Evolutionary conservation across 228 moss, liverwort and hornwort genomes (phyloP).

Genomic region (Sphagnum magellanicum): DNA sequence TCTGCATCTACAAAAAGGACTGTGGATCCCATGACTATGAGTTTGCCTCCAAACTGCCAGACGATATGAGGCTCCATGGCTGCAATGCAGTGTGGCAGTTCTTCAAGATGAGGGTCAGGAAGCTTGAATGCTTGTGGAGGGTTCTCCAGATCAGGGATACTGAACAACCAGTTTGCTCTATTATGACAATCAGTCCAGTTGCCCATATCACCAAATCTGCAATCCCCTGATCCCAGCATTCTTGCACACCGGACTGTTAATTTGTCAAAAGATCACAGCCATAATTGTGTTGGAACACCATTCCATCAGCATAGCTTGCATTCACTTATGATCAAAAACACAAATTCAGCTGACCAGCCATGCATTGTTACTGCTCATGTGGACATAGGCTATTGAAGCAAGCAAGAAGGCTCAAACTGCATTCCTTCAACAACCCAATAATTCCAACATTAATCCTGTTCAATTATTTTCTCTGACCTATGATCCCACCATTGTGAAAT

Average conservation of each 20-base stretch:
- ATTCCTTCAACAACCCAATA: too few species aligned
- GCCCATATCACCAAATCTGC: conserved; percentile 82
- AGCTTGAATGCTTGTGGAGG: conserved; percentile 61
- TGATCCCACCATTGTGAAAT: too few species aligned
- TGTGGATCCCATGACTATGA: conserved; percentile 67
- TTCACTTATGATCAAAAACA: too few species aligned
- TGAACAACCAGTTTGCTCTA: conserved; percentile 81
- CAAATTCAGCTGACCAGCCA: too few species aligned
- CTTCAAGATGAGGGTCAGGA: conserved; percentile 72
- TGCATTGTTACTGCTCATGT: too few species aligned
- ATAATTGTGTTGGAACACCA: conserved; percentile 77
- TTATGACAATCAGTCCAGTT: conserved; percentile 70
- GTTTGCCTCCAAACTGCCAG: conserved; percentile 70
- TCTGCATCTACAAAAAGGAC: conserved; percentile 82
- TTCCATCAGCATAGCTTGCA: conserved; percentile 41
- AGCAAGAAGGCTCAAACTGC: too few species aligned
- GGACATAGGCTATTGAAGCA: too few species aligned
- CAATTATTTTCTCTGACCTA: too few species aligned
- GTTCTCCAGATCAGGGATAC: conserved; percentile 81
- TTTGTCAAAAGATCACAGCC: conserved; percentile 79
- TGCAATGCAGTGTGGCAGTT: conserved; percentile 83
- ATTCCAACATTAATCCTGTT: too few species aligned
- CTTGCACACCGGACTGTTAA: conserved; percentile 69
- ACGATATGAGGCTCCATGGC: conserved; percentile 76
- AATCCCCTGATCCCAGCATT: conserved; percentile 91